phyloP scores from a whole-genome alignment of 2,329 filamentous ascomycete species.

The Aspergillus hiratsukae region DNA sequence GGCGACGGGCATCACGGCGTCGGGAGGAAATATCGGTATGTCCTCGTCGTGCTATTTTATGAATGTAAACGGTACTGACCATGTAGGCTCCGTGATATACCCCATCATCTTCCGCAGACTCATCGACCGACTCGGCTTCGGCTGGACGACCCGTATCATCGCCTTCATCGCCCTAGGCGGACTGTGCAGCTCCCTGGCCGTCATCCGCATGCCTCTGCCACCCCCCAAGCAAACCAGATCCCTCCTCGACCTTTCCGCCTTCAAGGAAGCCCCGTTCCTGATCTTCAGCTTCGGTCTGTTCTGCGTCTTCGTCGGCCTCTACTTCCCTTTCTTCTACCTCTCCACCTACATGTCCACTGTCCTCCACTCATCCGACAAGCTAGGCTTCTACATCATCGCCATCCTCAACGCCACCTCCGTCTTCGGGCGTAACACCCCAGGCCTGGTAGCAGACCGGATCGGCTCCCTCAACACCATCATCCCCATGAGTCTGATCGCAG shows the following conservation, averaged over 20 bases:
- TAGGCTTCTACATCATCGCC: conserved; percentile 57
- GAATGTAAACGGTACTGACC: not conserved
- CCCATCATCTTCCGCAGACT: not conserved
- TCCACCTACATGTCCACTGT: conserved; percentile 44
- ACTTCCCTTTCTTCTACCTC: conserved; percentile 50
- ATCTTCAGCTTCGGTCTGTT: conserved; percentile 39
- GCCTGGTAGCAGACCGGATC: conserved; percentile 46
- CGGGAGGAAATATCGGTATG: not conserved
- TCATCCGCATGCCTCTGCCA: conserved; percentile 26
- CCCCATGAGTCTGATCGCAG: conserved; percentile 22
- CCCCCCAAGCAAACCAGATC: conserved; percentile 23
- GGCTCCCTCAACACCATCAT: conserved; percentile 44
- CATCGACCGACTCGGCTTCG: conserved; percentile 48
- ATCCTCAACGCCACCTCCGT: conserved; percentile 54
- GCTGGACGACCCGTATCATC: conserved; percentile 57
- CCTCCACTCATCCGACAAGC: conserved; percentile 22
- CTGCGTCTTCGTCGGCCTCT: conserved; percentile 39
- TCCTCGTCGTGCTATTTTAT: not conserved
- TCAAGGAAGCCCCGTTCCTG: conserved; percentile 35
- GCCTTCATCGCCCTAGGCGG: conserved; percentile 50
- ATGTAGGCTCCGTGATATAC: not conserved
- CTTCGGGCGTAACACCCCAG: conserved; percentile 50
- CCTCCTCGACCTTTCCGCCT: conserved; percentile 33
- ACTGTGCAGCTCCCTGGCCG: conserved; percentile 12
- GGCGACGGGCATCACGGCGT: not conserved